Evolutionary conservation across 805 yeast genomes (phyloP), one percentile per base, ranked within the genome.

Genomic region (Starmera caribaea): DNA sequence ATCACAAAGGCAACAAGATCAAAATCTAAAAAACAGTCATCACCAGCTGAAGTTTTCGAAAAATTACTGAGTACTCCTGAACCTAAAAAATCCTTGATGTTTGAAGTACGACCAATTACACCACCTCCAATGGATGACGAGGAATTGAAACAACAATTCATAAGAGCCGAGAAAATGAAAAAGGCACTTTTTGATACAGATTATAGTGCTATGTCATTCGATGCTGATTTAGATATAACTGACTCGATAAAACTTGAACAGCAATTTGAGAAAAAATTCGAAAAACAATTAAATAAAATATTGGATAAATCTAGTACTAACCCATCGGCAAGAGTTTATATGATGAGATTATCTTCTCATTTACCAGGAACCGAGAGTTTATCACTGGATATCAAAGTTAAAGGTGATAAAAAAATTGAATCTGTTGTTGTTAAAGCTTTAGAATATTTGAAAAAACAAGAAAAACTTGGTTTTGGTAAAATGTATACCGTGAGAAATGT

Each of bases 91-190:
- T 24, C n/a, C 30, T 24, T 17, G 1, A 32, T 13, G 27, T 32
- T 32, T 12, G 32, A 21, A 21, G 26, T n/a, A 8, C 44, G 42
- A 32, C 44, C 37, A 35, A 35, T 35, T 27, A 45, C 40, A 26
- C 49, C 51, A 4, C 51, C 51, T 3, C 45, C 45, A 12, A 40
- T 51, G n/a, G 49, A 45, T 32, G 51, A 47, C 17, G 45, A 28
- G 2, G 39, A 33, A 2, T 41, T 45, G 31, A 38, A 29, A 21
- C 29, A 28, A 7, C 16, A 35, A 7, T 38, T 14, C n/a, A 30
- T 16, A 17, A 15, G n/a, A 3, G 15, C 24, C 24, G 13, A 14
- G n/a, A 16, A 3, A 21, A 7, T 21, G 26, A 21, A 21, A 21
- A 21, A 21, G 6, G 26, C 26, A 21, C 6, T 21, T 7, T 7